Conservation (phyloP, 2,329 filamentous ascomycete species). For the Raffaelea albimanens region DNA sequence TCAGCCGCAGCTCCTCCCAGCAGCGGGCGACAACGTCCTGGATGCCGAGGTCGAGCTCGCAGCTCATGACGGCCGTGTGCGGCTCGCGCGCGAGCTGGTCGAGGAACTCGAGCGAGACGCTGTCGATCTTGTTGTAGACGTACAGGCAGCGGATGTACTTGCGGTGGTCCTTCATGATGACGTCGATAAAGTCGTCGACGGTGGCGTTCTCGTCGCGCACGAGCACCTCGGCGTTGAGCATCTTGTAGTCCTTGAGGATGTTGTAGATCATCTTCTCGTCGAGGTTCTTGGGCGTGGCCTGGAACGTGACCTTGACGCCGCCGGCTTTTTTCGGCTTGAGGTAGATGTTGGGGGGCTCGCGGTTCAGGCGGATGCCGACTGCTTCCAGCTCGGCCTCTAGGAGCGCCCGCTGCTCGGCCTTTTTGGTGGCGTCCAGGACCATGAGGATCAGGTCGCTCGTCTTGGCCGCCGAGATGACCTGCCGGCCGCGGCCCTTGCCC, state of each 20-base stretch:
- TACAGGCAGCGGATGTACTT: slow-evolving; percentile 95
- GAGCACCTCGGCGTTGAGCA: slow-evolving; percentile 93
- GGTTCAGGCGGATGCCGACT: slow-evolving; percentile 87
- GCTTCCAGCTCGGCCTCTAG: slow-evolving; percentile 90
- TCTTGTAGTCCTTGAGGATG: slow-evolving; percentile 96
- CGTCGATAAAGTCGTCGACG: slow-evolving; percentile 97
- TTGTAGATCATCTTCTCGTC: slow-evolving; percentile 99
- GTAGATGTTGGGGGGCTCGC: slow-evolving; percentile 95
- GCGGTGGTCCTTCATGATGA: slow-evolving; percentile 97
- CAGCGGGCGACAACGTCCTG: slow-evolving; percentile 89
- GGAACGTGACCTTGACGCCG: slow-evolving; percentile 98
- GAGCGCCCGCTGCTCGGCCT: slow-evolving; percentile 81
- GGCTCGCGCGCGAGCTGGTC: slow-evolving; percentile 87
- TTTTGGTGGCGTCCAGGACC: slow-evolving; percentile 94
- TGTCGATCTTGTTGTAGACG: slow-evolving; percentile 99
- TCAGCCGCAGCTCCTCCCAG: slow-evolving; percentile 86
- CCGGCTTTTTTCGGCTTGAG: slow-evolving; percentile 92
- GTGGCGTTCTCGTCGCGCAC: slow-evolving; percentile 91
- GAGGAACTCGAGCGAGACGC: slow-evolving; percentile 84
- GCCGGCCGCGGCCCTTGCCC: slow-evolving; percentile 87
- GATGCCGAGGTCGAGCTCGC: slow-evolving; percentile 88
- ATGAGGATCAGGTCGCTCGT: slow-evolving; percentile 96
- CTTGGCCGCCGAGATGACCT: slow-evolving; percentile 97
- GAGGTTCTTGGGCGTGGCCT: slow-evolving; percentile 74
- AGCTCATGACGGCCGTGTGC: slow-evolving; percentile 93